These are phyloP conservation scores for Colletotrichum theobromicola DNA, from an alignment of 2,329 filamentous ascomycete genomes.

Conservation along the genomic window DNA sequence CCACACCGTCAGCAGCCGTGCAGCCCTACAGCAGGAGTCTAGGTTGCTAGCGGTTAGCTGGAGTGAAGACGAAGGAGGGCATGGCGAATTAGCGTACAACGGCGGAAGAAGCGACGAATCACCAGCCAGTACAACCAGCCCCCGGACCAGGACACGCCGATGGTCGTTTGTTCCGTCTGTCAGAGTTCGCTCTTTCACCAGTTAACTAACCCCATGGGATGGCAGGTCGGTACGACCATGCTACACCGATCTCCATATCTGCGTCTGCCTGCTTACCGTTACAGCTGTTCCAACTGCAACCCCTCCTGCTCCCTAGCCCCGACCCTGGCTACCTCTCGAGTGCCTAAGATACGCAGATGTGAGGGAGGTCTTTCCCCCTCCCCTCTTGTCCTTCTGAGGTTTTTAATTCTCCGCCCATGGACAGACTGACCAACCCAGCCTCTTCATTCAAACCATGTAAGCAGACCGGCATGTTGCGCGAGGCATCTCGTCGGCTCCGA, in stretches of 20 bases:
- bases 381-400: background rate
- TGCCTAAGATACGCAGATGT: background rate
- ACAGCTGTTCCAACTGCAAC: background rate
- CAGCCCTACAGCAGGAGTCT: constrained; percentile 10
- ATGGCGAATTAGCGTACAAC: background rate
- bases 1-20: constrained; percentile 13
- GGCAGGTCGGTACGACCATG: background rate
- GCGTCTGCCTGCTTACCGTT: background rate
- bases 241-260: background rate
- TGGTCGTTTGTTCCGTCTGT: background rate
- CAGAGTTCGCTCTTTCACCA: background rate
- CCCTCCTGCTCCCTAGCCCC: background rate
- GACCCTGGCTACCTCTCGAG: background rate
- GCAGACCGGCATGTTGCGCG: background rate
- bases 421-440: background rate
- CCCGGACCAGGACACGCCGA: background rate
- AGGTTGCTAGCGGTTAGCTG: background rate
- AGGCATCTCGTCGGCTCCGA: background rate
- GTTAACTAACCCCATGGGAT: background rate
- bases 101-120: constrained; percentile 3
- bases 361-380: background rate
- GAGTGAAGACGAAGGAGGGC: background rate
- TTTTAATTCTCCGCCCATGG: background rate
- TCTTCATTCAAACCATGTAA: background rate
- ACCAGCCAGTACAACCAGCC: background rate